Base-by-base conservation (phyloP, 2,329 filamentous ascomycete species). In the Trichoderma brevicompactum region DNA sequence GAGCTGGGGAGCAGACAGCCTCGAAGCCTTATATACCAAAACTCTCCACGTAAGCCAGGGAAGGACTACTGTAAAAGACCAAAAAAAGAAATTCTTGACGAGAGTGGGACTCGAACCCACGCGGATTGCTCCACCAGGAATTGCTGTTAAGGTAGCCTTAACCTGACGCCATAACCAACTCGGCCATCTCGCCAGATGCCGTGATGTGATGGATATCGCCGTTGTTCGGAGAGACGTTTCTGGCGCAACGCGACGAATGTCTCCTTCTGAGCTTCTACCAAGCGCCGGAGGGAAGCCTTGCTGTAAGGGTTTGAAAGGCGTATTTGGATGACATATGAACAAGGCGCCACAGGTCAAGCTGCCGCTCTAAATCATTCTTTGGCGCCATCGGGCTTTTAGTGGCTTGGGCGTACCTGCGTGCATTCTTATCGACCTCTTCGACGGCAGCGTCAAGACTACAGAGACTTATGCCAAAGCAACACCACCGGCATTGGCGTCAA, bases 31-130 rank as follows among this genome's bases (percentile, higher is more conserved):
- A 32, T 59, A 59, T 10, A 19, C 5, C 19, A 10, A 46, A 5
- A 4, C 23, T 7, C 17, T 48, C 40, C 7, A n/a, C n/a, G 17
- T 36, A 23, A 34, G n/a, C 12, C 7, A 50, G 7, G 7, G 9
- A 41, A 41, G 12, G n/a, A n/a, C n/a, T 15, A 28, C 17, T 23
- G 12, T 28, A 40, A 44, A 40, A 34, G 2, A 46, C 9, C 10
- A 65, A 65, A 50, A 58, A 58, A 67, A 64, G 49, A 52, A 61
- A 49, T 36, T 7, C 50, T 65, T 68, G 66, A 68, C 60, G 53
- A 66, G 66, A 68, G 66, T 68, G 66, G 66, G 64, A 68, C 56
- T 68, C 64, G 66, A 68, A 68, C 66, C 64, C 66, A 68, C 66
- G 66, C 58, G 64, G 64, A 66, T 66, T 66, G 64, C 64, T 66